These are phyloP conservation scores for Colletotrichum cuscutae DNA, from an alignment of 2,329 filamentous ascomycete genomes.

Conservation along the genomic window DNA sequence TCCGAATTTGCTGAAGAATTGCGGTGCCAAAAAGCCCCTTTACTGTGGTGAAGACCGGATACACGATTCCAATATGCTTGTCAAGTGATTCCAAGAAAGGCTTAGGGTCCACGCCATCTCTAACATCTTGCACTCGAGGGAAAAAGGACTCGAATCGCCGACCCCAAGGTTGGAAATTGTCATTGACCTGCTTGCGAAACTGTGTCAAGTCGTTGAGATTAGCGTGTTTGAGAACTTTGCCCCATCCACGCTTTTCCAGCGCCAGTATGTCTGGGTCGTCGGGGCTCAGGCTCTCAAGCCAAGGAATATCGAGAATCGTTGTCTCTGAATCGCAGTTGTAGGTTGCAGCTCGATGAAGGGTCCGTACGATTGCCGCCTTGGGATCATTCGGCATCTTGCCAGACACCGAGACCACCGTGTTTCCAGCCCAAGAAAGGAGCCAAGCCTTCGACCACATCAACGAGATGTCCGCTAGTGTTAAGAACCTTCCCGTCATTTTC, in stretches of 20 bases:
- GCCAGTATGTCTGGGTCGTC: conserved; percentile 2
- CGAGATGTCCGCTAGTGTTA: conserved; percentile 1
- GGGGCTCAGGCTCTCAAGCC: conserved; percentile 7
- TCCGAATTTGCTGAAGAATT: conserved; percentile 5
- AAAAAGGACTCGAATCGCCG: conserved; percentile 5
- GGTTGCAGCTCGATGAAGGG: conserved; percentile 7
- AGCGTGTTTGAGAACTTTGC: conserved; percentile 17
- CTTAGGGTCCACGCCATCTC: neutral
- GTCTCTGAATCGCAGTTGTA: neutral
- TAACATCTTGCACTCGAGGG: neutral
- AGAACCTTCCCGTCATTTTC: neutral
- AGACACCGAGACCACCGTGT: neutral
- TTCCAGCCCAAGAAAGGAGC: conserved; percentile 20
- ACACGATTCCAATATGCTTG: conserved; percentile 22
- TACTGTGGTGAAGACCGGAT: conserved; percentile 19
- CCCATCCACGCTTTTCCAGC: conserved; percentile 13
- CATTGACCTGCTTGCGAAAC: conserved; percentile 12
- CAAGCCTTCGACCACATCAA: conserved; percentile 12
- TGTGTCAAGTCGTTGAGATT: conserved; percentile 18
- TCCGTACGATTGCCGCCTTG: conserved; percentile 7
- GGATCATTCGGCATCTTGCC: neutral
- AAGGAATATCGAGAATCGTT: conserved; percentile 23
- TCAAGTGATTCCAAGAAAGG: conserved; percentile 17
- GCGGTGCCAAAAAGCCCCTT: conserved; percentile 10
- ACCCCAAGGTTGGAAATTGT: conserved; percentile 10